These are phyloP conservation scores for Solanum tarapatanum DNA, from an alignment of 257 asterid genomes.

Conservation along the genomic window DNA sequence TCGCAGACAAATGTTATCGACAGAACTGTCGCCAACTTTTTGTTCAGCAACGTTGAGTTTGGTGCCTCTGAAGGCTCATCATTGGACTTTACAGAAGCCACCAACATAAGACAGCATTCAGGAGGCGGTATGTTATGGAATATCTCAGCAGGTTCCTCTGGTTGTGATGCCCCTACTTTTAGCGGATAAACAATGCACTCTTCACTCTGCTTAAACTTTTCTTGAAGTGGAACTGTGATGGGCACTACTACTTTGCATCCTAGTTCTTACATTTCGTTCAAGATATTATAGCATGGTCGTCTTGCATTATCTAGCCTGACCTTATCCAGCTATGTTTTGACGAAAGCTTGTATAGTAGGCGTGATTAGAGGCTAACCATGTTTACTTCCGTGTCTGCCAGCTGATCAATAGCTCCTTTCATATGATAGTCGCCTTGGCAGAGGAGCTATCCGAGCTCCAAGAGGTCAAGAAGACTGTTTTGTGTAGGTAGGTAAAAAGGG, in stretches of 20 bases:
- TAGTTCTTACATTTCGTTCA: neutral
- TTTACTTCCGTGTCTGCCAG: neutral
- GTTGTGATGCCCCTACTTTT: neutral
- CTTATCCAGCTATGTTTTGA: neutral
- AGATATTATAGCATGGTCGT: neutral
- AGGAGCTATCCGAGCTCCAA: neutral
- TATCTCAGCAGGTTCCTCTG: neutral
- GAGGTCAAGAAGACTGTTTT: neutral
- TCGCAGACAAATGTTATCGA: conserved; percentile 20
- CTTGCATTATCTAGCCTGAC: neutral
- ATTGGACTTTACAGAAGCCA: conserved; percentile 2
- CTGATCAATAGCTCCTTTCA: neutral
- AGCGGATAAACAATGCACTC: neutral
- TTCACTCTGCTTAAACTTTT: neutral
- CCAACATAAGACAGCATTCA: neutral
- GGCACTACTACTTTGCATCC: neutral
- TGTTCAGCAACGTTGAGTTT: conserved; percentile 18
- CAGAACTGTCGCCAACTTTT: conserved; percentile 36
- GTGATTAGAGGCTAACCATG: neutral
- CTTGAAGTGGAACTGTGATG: neutral
- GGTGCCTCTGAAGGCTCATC: conserved; percentile 4
- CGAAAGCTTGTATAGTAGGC: neutral
- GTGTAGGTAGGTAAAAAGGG: neutral
- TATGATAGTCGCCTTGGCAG: neutral
- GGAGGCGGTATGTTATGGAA: neutral